phyloP scores from a whole-genome alignment of 768 basidiomycete species.

The Trametes cinnabarina region DNA sequence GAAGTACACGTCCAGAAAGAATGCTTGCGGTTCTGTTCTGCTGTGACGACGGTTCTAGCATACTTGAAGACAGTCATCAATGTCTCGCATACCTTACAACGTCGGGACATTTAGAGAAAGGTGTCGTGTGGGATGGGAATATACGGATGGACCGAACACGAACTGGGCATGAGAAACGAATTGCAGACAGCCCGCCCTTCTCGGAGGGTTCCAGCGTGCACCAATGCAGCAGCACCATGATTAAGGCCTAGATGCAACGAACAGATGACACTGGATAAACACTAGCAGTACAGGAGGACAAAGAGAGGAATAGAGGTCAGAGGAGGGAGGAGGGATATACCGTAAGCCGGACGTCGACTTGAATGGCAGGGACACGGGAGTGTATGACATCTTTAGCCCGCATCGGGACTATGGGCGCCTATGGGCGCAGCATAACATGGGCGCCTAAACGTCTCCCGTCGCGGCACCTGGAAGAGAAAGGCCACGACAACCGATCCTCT shows the following conservation, averaged over 20 bases:
- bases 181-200: slow-evolving; percentile 58
- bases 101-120: slow-evolving; percentile 60
- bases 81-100: slow-evolving; percentile 34
- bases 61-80: background rate
- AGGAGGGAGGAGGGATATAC: background rate
- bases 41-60: slow-evolving; percentile 35
- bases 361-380: background rate
- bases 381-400: slow-evolving; percentile 9
- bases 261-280: no score
- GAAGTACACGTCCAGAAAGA: slow-evolving; percentile 73
- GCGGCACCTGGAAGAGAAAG: slow-evolving; percentile 9
- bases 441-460: slow-evolving; percentile 4
- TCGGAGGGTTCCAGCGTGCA: slow-evolving; percentile 59
- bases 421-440: slow-evolving; percentile 10
- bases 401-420: slow-evolving; percentile 4
- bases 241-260: background rate
- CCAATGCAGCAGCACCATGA: slow-evolving; percentile 59
- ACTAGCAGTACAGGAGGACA: no score
- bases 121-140: slow-evolving; percentile 62
- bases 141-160: slow-evolving; percentile 66
- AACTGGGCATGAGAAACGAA: slow-evolving; percentile 69
- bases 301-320: background rate
- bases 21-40: slow-evolving; percentile 67
- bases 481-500: slow-evolving; percentile 15
- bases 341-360: background rate